phyloP scores from a whole-genome alignment of 1,284 basidiomycete species.

The Ustilago xerochloae region DNA sequence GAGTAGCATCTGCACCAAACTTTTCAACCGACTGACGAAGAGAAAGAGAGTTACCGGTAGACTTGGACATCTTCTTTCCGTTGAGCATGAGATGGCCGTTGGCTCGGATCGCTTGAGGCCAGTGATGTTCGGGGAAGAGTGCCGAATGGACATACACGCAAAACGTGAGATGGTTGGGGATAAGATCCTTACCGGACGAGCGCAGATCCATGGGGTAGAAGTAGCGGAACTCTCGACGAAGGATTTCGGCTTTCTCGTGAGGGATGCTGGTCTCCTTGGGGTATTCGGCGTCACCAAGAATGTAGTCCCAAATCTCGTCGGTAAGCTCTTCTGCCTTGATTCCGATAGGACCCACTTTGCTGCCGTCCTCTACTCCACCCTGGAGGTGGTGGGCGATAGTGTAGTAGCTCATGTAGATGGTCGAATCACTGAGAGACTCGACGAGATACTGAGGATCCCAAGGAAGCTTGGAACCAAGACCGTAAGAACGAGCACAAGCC shows the following conservation, averaged over 20 bases:
- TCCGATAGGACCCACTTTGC: conserved; percentile 82
- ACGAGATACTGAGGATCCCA: conserved; percentile 98
- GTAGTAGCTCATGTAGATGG: conserved; percentile 99
- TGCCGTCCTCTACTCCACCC: conserved; percentile 79
- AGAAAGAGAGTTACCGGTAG: conserved; percentile 75
- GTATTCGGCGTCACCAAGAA: conserved; percentile 82
- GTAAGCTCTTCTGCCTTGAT: conserved; percentile 92
- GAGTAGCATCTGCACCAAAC: conserved; percentile 92
- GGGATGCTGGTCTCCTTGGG: conserved; percentile 76
- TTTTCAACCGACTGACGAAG: conserved; percentile 70
- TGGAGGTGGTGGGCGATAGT: conserved; percentile 77
- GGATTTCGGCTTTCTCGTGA: conserved; percentile 80
- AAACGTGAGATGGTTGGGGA: conserved; percentile 96
- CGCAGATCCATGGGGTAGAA: conserved; percentile 99
- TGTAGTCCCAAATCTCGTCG: conserved; percentile 96
- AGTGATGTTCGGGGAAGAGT: conserved; percentile 91
- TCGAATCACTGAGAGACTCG: conserved; percentile 96
- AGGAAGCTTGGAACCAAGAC: conserved; percentile 92
- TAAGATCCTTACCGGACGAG: conserved; percentile 98
- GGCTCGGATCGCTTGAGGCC: conserved; percentile 89
- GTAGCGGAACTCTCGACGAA: conserved; percentile 94
- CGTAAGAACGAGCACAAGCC: conserved; percentile 97
- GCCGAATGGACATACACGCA: conserved; percentile 93
- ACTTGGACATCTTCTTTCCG: conserved; percentile 99
- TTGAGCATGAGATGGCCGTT: conserved; percentile 99